Percentiles rank a stretch among this genome's conserved stretches.
Evolutionary conservation across 192 early-diverging fungal species (phyloP).

Genomic region (Kickxella alabastrina): DNA sequence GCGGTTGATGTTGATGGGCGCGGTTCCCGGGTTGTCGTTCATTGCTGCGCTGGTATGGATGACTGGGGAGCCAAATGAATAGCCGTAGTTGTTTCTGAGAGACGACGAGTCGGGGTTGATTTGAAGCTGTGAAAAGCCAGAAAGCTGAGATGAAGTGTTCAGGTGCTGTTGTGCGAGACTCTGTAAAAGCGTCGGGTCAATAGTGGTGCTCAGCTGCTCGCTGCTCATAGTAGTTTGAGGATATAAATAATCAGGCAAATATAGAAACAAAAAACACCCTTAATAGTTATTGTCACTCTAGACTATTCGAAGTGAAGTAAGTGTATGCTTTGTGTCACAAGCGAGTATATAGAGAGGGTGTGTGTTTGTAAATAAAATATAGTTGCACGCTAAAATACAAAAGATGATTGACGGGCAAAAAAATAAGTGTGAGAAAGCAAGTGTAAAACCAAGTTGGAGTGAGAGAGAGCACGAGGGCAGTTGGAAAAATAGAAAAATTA

Average conservation of each 20-base stretch:
- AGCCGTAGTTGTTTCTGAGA: neutral
- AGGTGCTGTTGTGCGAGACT: conserved; percentile 43
- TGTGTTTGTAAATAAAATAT: neutral
- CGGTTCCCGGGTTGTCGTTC: conserved; percentile 30
- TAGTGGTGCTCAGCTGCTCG: conserved; percentile 41
- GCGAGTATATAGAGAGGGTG: no score
- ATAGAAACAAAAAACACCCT: no score
- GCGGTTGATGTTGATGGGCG: conserved; percentile 49
- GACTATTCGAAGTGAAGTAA: no score
- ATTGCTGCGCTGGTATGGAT: conserved; percentile 13
- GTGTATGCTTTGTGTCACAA: no score
- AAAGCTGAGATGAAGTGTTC: conserved; percentile 34
- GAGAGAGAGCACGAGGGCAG: neutral
- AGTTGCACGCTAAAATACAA: neutral
- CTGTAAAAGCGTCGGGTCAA: conserved; percentile 50
- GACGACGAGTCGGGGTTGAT: conserved; percentile 18
- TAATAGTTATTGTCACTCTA: no score
- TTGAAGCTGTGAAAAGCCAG: conserved; percentile 45
- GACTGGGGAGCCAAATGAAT: conserved; percentile 4
- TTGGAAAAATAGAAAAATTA: neutral
- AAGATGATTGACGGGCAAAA: neutral
- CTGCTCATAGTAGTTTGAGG: conserved; percentile 45
- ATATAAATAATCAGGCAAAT: no score
- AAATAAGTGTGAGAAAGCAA: neutral
- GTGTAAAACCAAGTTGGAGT: neutral